A percentile compares a stretch with the other conserved stretches of the same genome.
phyloP scores from a whole-genome alignment of 305 asterid genomes.

The Lippia alba region DNA sequence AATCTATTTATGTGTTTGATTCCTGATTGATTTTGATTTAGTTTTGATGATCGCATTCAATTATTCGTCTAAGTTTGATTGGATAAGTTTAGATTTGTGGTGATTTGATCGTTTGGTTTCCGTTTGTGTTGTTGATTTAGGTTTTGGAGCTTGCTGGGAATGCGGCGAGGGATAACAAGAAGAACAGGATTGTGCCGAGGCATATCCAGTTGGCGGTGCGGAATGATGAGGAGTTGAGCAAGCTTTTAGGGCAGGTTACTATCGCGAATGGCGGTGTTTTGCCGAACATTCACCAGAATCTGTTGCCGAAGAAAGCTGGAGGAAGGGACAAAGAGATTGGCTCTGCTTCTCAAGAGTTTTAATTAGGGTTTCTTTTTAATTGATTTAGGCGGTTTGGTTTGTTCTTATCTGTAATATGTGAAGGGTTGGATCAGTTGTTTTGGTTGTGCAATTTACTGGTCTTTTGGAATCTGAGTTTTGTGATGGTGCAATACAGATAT shows the following conservation, averaged over 20 bases:
- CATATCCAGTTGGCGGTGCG: constrained; percentile 71
- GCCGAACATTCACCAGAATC: constrained; percentile 57
- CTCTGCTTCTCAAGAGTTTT: constrained; percentile 70
- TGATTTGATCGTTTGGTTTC: neutral
- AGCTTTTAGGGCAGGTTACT: constrained; percentile 57
- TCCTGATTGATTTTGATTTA: neutral
- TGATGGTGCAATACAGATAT: neutral
- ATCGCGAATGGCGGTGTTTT: constrained; percentile 68
- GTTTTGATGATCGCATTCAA: neutral
- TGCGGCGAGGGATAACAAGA: constrained; percentile 78
- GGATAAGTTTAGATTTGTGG: neutral
- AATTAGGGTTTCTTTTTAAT: constrained; percentile 30
- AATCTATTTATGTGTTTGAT: neutral
- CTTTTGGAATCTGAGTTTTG: neutral
- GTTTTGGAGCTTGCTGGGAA: constrained; percentile 73
- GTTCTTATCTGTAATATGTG: neutral
- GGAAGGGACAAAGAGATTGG: constrained; percentile 53
- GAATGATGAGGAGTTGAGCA: constrained; percentile 71
- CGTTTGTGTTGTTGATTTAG: constrained; percentile 13
- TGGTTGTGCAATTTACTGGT: neutral
- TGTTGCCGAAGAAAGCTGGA: constrained; percentile 58
- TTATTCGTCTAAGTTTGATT: neutral
- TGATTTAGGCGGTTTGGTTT: neutral
- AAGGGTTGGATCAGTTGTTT: neutral
- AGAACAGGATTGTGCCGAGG: constrained; percentile 67